Evolutionary conservation across 768 basidiomycete species (phyloP).

Genomic region (Neoboletus brunneissimus): DNA sequence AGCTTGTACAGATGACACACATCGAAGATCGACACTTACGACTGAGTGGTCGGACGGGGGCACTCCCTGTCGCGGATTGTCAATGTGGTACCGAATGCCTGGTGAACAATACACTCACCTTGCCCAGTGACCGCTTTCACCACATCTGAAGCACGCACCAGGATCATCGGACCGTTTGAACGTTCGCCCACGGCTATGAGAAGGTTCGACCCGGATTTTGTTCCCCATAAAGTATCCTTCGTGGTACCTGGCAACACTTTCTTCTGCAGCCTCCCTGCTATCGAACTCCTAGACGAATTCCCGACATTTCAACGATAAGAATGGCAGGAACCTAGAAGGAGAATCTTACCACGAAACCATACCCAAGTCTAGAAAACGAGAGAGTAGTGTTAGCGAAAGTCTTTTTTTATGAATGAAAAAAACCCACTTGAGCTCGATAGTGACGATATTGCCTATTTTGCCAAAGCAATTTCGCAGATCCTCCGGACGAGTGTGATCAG

Average conservation of each 20-base stretch:
- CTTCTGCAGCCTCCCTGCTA: slow-evolving; percentile 73
- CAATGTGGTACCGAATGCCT: not conserved
- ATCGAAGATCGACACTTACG: slow-evolving; percentile 41
- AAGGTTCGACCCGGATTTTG: slow-evolving; percentile 84
- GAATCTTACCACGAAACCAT: slow-evolving; percentile 81
- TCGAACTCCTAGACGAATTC: slow-evolving; percentile 68
- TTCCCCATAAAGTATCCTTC: slow-evolving; percentile 92
- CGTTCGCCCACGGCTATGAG: slow-evolving; percentile 78
- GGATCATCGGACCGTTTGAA: slow-evolving; percentile 84
- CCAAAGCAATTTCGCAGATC: slow-evolving; percentile 85
- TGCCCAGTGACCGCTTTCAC: slow-evolving; percentile 85
- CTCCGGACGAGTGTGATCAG: slow-evolving; percentile 82
- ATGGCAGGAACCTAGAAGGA: not conserved
- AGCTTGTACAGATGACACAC: not conserved
- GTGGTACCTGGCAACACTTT: slow-evolving; percentile 84
- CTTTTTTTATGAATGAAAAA: slow-evolving; percentile 14
- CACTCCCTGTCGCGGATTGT: slow-evolving; percentile 57
- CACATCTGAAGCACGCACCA: slow-evolving; percentile 86
- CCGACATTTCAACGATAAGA: not conserved
- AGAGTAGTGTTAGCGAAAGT: slow-evolving; percentile 12
- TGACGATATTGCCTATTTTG: slow-evolving; percentile 71
- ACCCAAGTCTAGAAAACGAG: slow-evolving; percentile 59
- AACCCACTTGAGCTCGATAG: slow-evolving; percentile 82
- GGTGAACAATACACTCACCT: slow-evolving; percentile 46
- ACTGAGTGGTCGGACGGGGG: slow-evolving; percentile 47